phyloP scores from a whole-genome alignment of 2,329 filamentous ascomycete species.

The Fusarium cicatricum region DNA sequence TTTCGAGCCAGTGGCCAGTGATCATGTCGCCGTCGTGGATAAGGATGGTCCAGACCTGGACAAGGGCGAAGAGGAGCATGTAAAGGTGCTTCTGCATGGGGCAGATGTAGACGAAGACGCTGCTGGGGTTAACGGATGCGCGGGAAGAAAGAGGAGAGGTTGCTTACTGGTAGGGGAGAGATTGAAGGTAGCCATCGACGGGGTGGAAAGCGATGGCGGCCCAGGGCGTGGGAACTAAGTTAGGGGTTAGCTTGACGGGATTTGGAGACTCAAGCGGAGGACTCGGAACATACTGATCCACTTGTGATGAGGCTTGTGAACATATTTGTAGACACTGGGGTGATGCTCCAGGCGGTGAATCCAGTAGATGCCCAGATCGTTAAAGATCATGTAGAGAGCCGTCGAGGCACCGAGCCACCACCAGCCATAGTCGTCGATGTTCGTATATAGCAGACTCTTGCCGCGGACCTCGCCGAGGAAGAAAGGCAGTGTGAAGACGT shows the following conservation, averaged over 20 bases:
- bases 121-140: constrained; percentile 29
- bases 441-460: constrained; percentile 52
- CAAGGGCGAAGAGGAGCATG: constrained; percentile 53
- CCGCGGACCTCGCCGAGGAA: constrained; percentile 59
- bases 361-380: constrained; percentile 58
- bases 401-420: constrained; percentile 50
- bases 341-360: constrained; percentile 57
- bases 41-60: constrained; percentile 59
- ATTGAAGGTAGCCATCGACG: constrained; percentile 56
- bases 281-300: constrained; percentile 52
- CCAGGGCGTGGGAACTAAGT: constrained; percentile 55
- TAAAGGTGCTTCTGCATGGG: constrained; percentile 57
- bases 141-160: not conserved
- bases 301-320: constrained; percentile 60
- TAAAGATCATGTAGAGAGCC: constrained; percentile 55
- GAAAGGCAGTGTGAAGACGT: constrained; percentile 54
- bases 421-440: constrained; percentile 51
- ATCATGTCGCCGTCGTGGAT: constrained; percentile 61
- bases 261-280: not conserved
- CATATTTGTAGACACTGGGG: constrained; percentile 55
- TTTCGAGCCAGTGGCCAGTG: constrained; percentile 55
- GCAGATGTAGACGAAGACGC: constrained; percentile 54
- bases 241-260: constrained; percentile 4
- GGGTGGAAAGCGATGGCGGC: constrained; percentile 58
- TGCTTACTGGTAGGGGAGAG: constrained; percentile 56